phyloP scores from a whole-genome alignment of 75 land plant species.

The Cryptomeria japonica region DNA sequence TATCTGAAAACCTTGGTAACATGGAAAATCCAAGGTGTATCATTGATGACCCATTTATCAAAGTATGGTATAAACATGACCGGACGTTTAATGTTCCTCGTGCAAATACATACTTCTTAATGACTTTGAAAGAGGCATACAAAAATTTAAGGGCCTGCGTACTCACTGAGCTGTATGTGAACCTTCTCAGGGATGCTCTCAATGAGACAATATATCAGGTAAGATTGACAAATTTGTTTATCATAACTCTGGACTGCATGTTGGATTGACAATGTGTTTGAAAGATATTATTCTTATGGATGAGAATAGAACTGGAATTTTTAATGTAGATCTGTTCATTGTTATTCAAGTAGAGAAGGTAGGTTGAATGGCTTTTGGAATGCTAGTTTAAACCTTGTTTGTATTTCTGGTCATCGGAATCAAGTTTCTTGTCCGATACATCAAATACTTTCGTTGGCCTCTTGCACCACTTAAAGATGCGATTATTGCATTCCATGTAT shows the following conservation, averaged over 20 bases:
- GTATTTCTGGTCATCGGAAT: neutral
- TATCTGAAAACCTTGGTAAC: neutral
- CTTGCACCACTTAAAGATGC: neutral
- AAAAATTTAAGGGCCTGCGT: conserved; percentile 48
- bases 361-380: neutral
- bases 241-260: neutral
- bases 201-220: conserved; percentile 95
- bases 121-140: conserved; percentile 65
- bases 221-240: conserved; percentile 5
- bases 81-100: conserved; percentile 83
- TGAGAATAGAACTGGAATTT: neutral
- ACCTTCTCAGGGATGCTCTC: conserved; percentile 87
- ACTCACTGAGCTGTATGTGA: conserved; percentile 75
- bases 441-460: neutral
- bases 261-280: neutral
- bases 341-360: neutral
- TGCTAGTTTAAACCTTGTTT: neutral
- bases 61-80: conserved; percentile 95
- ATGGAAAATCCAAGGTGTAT: conserved; percentile 49
- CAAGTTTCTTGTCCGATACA: neutral
- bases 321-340: neutral
- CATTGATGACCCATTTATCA: conserved; percentile 61
- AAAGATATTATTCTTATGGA: neutral
- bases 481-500: neutral
- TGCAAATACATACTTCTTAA: conserved; percentile 81